phyloP scores from a whole-genome alignment of 2,329 filamentous ascomycete genomes.

The Apiospora sp. region DNA sequence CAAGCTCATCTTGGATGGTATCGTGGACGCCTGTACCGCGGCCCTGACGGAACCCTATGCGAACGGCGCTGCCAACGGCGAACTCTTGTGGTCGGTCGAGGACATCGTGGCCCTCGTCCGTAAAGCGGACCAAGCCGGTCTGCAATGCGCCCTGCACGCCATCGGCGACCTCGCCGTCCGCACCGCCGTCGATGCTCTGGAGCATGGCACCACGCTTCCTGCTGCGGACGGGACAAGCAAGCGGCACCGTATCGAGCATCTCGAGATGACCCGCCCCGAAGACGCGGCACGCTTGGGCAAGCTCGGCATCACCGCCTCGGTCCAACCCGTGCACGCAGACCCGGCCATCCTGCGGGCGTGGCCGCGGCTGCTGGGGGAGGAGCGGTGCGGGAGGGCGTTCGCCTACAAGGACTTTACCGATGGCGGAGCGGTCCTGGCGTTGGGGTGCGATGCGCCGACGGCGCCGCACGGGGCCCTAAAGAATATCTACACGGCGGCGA shows the following conservation, averaged over 20 bases:
- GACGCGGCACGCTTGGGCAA: conserved; percentile 65
- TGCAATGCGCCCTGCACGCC: conserved; percentile 71
- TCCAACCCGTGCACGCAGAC: conserved; percentile 66
- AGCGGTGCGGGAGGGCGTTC: conserved; percentile 65
- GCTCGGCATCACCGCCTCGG: conserved; percentile 66
- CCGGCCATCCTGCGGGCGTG: conserved; percentile 69
- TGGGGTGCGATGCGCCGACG: conserved; percentile 56
- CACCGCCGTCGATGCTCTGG: conserved; percentile 65
- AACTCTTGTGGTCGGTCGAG: conserved; percentile 62
- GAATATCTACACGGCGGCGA: conserved; percentile 57
- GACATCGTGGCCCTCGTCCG: conserved; percentile 62
- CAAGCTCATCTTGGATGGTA: conserved; percentile 71
- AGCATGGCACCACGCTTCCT: conserved; percentile 45
- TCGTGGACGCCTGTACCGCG: conserved; percentile 71
- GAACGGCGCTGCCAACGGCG: conserved; percentile 48
- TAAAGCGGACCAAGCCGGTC: conserved; percentile 58
- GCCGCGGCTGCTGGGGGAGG: conserved; percentile 62
- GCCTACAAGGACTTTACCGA: conserved; percentile 67
- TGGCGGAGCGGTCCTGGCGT: conserved; percentile 51
- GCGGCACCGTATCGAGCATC: conserved; percentile 70
- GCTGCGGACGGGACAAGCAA: conserved; percentile 41
- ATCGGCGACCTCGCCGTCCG: conserved; percentile 68
- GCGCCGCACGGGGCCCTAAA: conserved; percentile 51
- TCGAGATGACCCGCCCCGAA: conserved; percentile 63
- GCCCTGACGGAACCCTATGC: conserved; percentile 66